Evolutionary conservation across 768 basidiomycete species (phyloP).

Genomic region (Leccinum broughii): DNA sequence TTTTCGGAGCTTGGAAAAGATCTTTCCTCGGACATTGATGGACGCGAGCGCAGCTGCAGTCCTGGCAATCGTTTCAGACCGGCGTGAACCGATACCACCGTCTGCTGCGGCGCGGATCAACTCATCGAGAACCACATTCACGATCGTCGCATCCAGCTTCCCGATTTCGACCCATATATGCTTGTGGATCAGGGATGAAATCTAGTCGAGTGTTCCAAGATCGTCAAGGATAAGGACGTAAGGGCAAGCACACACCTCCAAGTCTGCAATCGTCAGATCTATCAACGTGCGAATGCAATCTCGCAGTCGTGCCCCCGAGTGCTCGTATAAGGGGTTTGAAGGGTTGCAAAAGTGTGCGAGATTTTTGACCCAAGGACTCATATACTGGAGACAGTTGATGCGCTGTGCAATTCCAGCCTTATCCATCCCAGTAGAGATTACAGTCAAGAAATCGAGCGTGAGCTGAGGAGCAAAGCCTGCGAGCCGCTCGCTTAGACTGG

Average conservation of each 20-base stretch:
- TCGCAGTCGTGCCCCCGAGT: constrained; percentile 71
- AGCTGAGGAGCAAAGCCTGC: constrained; percentile 76
- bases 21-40: constrained; percentile 73
- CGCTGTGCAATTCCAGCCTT: constrained; percentile 49
- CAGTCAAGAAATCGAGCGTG: constrained; percentile 87
- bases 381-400: constrained; percentile 74
- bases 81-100: constrained; percentile 70
- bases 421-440: constrained; percentile 70
- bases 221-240: not conserved
- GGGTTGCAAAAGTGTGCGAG: constrained; percentile 71
- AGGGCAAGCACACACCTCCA: constrained; percentile 55
- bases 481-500: constrained; percentile 67
- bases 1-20: constrained; percentile 79
- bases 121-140: constrained; percentile 79
- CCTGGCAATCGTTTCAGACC: constrained; percentile 75
- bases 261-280: constrained; percentile 68
- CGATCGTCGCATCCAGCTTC: constrained; percentile 61
- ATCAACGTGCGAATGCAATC: constrained; percentile 81
- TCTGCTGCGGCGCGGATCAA: constrained; percentile 81
- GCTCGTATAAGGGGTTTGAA: constrained; percentile 63
- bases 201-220: constrained; percentile 39
- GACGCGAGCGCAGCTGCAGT: constrained; percentile 74
- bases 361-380: constrained; percentile 89
- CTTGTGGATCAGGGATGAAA: constrained; percentile 65
- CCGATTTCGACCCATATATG: constrained; percentile 78